Evolutionary conservation across 2,329 filamentous ascomycete genomes (phyloP).

Genomic region (Epichloe gansuensis): DNA sequence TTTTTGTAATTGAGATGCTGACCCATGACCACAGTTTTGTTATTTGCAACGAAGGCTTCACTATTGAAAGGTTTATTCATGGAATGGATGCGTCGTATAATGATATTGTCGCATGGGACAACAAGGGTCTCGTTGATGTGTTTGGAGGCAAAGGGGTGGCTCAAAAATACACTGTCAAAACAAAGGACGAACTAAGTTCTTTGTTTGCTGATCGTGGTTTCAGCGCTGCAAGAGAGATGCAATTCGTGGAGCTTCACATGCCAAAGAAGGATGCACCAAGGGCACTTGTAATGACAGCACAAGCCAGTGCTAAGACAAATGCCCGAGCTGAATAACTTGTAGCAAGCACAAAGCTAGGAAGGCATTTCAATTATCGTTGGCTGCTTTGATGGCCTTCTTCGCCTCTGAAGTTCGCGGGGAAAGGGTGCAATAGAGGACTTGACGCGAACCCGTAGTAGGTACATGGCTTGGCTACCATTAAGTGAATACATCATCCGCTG

Average conservation of each 20-base stretch:
- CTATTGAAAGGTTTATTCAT: slow-evolving; percentile 81
- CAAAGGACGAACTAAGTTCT: slow-evolving; percentile 52
- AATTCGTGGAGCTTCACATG: slow-evolving; percentile 77
- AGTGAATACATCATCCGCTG: no score
- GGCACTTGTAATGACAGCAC: slow-evolving; percentile 56
- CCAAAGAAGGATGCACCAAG: slow-evolving; percentile 65
- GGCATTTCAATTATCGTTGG: no score
- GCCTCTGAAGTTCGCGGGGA: no score
- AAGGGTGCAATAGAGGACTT: no score
- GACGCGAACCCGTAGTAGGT: no score
- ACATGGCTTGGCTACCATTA: no score
- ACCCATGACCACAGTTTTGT: slow-evolving; percentile 45
- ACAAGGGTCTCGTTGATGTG: slow-evolving; percentile 52
- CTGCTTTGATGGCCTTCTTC: no score
- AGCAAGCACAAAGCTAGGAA: no score
- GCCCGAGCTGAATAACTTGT: slow-evolving; percentile 25
- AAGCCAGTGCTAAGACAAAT: slow-evolving; percentile 59
- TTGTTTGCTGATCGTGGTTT: slow-evolving; percentile 56
- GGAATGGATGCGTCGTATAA: slow-evolving; percentile 73
- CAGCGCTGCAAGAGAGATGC: slow-evolving; percentile 38
- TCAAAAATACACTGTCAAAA: slow-evolving; percentile 56
- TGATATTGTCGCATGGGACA: slow-evolving; percentile 65
- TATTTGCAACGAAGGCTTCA: slow-evolving; percentile 81
- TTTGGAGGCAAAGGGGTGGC: slow-evolving; percentile 54
- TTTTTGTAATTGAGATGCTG: neutral